phyloP scores from a whole-genome alignment of 78 protist genomes.

The Neovahlkampfia damariscottae region DNA sequence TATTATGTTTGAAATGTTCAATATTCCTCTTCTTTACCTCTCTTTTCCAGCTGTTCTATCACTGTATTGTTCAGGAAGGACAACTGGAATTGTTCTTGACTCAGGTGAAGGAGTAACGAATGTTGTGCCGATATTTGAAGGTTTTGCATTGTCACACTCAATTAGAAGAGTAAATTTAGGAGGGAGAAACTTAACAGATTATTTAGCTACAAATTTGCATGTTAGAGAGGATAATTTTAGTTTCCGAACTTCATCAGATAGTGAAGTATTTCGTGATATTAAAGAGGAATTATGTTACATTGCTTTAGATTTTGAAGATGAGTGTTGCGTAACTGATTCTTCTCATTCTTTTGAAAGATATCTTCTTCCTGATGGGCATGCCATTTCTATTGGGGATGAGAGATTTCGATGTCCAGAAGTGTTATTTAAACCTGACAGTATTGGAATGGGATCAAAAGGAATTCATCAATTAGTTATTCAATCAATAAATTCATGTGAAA shows the following conservation, averaged over 20 bases:
- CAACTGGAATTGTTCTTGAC: constrained; percentile 64
- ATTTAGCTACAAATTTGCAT: too few relatives aligned
- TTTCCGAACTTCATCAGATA: constrained; percentile 17
- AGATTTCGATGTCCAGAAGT: constrained; percentile 44
- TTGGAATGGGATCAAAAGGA: too few relatives aligned
- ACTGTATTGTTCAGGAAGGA: constrained; percentile 40
- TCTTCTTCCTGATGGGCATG: constrained; percentile 38
- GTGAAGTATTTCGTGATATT: constrained; percentile 31
- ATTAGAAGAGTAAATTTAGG: constrained; percentile 58
- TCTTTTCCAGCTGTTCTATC: constrained; percentile 80
- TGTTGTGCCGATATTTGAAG: constrained; percentile 23
- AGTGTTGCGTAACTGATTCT: constrained; percentile 23
- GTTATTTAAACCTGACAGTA: constrained; percentile 23
- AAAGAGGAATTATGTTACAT: constrained; percentile 67
- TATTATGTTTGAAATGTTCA: constrained; percentile 85
- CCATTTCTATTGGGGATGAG: constrained; percentile 18
- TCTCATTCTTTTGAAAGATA: constrained; percentile 22
- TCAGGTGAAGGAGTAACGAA: constrained; percentile 49
- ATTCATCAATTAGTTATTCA: too few relatives aligned
- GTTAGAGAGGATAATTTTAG: constrained; percentile 21
- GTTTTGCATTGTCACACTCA: constrained; percentile 53
- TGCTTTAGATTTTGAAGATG: constrained; percentile 59
- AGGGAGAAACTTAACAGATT: too few relatives aligned
- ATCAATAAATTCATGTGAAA: too few relatives aligned
- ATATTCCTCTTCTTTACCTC: constrained; percentile 75